Percentiles rank a stretch among this genome's conserved stretches.
These are phyloP conservation scores for Purpureocillium takamizusanense DNA, from an alignment of 2,329 filamentous ascomycete species.

Conservation along the genomic window DNA sequence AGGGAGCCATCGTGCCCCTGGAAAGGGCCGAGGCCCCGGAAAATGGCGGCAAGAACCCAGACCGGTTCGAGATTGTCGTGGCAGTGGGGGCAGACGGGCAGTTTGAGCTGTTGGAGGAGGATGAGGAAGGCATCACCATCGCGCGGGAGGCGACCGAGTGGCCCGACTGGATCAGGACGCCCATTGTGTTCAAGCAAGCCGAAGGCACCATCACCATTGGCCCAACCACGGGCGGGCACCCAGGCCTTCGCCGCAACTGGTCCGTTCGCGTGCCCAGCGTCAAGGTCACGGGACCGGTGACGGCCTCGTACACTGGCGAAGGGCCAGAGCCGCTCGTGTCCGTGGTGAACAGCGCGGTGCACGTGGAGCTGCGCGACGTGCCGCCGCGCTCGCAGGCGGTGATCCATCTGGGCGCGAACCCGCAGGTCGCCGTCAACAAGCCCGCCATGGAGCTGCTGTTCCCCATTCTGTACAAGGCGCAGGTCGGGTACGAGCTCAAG, in stretches of 20 bases:
- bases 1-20: conserved; percentile 50
- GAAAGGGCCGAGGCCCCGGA: conserved; percentile 31
- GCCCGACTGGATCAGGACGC: conserved; percentile 5
- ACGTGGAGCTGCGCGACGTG: conserved; percentile 6
- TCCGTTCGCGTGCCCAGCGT: conserved; percentile 6
- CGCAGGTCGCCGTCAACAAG: conserved; percentile 8
- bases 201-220: conserved; percentile 5
- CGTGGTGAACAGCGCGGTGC: background rate
- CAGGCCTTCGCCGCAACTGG: conserved; percentile 3
- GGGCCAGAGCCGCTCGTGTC: background rate
- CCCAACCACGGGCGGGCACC: background rate
- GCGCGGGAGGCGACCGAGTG: background rate
- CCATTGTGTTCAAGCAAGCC: conserved; percentile 5
- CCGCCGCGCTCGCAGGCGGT: conserved; percentile 3
- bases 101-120: conserved; percentile 19
- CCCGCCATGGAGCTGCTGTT: conserved; percentile 2
- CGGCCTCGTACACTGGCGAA: background rate
- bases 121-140: background rate
- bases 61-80: conserved; percentile 37
- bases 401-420: conserved; percentile 6
- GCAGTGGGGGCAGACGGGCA: conserved; percentile 36
- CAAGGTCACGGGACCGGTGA: background rate
- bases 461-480: conserved; percentile 9
- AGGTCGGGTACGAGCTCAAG: conserved; percentile 9
- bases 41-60: conserved; percentile 39